Evolutionary conservation across 345 rosid species (phyloP).

Genomic region (Microthlaspi erraticum): DNA sequence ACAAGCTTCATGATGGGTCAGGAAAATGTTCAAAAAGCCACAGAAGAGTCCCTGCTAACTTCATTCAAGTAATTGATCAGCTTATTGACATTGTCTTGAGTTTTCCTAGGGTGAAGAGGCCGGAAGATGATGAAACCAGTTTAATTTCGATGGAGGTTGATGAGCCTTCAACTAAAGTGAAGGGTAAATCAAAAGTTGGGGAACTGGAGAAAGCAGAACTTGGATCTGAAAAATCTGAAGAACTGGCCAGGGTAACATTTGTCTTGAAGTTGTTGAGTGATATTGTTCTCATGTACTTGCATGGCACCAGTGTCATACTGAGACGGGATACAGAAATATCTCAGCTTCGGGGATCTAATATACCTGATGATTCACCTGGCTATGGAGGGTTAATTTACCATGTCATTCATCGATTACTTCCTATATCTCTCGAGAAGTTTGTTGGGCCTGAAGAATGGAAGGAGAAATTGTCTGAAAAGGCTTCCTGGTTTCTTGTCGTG

Average conservation of each 20-base stretch:
- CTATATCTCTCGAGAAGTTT: constrained; percentile 64
- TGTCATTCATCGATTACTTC: constrained; percentile 79
- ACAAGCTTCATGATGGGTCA: no score
- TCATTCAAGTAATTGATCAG: constrained; percentile 93
- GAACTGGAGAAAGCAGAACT: constrained; percentile 63
- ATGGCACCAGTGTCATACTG: constrained; percentile 84
- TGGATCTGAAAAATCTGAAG: constrained; percentile 83
- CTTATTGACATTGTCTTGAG: constrained; percentile 89
- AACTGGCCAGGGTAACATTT: constrained; percentile 85
- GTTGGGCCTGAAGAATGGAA: no score
- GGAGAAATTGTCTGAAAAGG: no score
- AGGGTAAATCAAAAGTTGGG: constrained; percentile 91
- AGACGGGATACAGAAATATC: constrained; percentile 82
- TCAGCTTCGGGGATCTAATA: constrained; percentile 71
- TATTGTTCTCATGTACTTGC: constrained; percentile 82
- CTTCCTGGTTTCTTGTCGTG: no score
- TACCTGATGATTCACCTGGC: constrained; percentile 54
- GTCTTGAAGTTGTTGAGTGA: constrained; percentile 90
- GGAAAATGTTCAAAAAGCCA: no score
- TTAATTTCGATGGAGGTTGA: constrained; percentile 79
- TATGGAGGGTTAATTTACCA: constrained; percentile 78
- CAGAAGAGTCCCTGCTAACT: no score
- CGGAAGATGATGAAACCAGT: constrained; percentile 57
- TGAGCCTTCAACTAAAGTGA: constrained; percentile 72
- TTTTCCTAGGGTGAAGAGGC: constrained; percentile 60